Conservation (phyloP, 345 rosid genomes). For the Syzygium aqueum region DNA sequence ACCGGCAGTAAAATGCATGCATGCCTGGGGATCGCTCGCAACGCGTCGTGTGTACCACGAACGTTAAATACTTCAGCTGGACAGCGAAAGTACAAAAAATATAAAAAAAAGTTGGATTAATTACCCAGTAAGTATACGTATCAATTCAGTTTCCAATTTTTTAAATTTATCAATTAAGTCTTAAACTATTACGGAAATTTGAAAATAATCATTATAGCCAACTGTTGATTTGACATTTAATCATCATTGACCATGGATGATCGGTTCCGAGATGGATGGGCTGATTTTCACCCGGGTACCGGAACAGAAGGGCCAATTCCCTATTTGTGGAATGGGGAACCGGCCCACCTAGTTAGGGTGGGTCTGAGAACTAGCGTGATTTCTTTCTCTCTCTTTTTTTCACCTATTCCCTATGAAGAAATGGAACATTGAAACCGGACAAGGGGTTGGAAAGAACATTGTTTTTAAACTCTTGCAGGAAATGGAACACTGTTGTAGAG, state of each 20-base stretch:
- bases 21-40: background rate
- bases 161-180: too few relatives aligned
- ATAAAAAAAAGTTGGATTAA: background rate
- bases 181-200: background rate
- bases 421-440: background rate
- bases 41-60: background rate
- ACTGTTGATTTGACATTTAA: too few relatives aligned
- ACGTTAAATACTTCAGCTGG: background rate
- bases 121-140: background rate
- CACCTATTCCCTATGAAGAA: background rate
- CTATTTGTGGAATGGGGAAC: rapidly evolving
- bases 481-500: background rate
- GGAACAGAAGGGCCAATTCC: rapidly evolving
- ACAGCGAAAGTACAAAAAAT: background rate
- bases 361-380: too few relatives aligned
- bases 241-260: background rate
- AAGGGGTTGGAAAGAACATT: background rate
- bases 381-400: background rate
- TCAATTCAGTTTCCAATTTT: too few relatives aligned
- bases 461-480: background rate
- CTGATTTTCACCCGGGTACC: rapidly evolving
- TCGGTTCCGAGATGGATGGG: rapidly evolving
- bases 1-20: background rate
- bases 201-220: background rate
- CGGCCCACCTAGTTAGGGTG: rapidly evolving